Percentiles rank a stretch among this genome's conserved stretches.
Evolutionary conservation across 108 stramenopile species (phyloP).

Genomic region (Asterionellopsis glacialis): DNA sequence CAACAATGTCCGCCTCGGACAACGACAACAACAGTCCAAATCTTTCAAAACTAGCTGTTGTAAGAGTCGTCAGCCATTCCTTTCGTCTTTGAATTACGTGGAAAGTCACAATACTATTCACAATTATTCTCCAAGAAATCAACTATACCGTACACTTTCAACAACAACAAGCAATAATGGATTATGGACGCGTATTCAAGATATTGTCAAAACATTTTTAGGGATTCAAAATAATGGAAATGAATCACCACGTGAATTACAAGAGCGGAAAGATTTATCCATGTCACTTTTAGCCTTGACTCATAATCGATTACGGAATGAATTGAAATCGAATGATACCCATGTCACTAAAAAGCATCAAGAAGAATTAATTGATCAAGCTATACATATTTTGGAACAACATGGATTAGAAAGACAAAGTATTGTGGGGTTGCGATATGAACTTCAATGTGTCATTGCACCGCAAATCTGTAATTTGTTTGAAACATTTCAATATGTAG

Average conservation of each 20-base stretch:
- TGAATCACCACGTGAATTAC: background rate
- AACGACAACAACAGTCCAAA: too few species aligned
- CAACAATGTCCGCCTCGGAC: too few species aligned
- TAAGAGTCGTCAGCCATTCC: too few species aligned
- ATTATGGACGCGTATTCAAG: background rate
- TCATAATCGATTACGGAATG: constrained; percentile 1
- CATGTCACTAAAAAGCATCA: too few species aligned
- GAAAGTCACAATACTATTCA: too few species aligned
- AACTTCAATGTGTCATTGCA: constrained; percentile 51
- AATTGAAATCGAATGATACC: background rate
- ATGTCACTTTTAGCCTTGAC: background rate
- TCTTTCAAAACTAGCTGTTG: too few species aligned
- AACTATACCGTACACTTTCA: too few species aligned
- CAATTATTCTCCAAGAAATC: too few species aligned
- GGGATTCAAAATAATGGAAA: background rate
- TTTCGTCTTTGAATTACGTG: too few species aligned
- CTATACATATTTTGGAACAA: background rate
- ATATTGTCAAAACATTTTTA: background rate
- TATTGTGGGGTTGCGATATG: constrained; percentile 45
- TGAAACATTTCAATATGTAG: constrained; percentile 39
- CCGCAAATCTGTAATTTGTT: constrained; percentile 52
- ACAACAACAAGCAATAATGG: too few species aligned
- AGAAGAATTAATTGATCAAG: background rate
- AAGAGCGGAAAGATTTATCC: background rate
- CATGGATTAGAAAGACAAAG: background rate